Conservation (phyloP, 257 asterid species). For the Solanum chmielewskii region DNA sequence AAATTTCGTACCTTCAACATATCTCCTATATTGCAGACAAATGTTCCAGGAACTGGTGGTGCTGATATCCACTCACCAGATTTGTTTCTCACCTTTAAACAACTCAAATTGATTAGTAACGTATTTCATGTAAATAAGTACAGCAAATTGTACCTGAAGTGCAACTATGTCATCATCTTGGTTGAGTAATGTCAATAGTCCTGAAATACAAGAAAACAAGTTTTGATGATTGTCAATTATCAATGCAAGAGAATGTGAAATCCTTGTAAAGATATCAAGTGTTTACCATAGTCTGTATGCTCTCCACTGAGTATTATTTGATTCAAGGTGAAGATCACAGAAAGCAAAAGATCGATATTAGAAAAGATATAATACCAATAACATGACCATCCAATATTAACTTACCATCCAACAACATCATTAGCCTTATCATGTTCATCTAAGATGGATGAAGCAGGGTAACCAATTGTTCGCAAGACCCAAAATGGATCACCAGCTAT, state of each 20-base stretch:
- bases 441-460: conserved; percentile 1
- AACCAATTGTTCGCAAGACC: background rate
- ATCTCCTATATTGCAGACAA: conserved; percentile 85
- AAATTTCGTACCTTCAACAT: conserved; percentile 57
- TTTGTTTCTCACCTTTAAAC: conserved; percentile 51
- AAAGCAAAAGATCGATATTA: background rate
- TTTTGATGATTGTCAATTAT: background rate
- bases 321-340: conserved; percentile 6
- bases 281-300: conserved; percentile 89
- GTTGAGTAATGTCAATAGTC: conserved; percentile 81
- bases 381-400: background rate
- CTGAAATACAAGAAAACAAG: conserved; percentile 18
- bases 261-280: background rate
- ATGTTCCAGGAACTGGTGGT: conserved; percentile 69
- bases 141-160: conserved; percentile 35
- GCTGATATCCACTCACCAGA: conserved; percentile 87
- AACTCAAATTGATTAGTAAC: background rate
- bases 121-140: background rate
- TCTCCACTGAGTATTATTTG: conserved; percentile 56
- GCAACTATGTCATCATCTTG: conserved; percentile 84
- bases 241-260: background rate
- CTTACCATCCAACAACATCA: conserved; percentile 69
- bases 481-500: background rate
- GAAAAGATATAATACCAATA: background rate
- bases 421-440: conserved; percentile 24